These are phyloP conservation scores for Emericellopsis cladophorae DNA, from an alignment of 2,329 filamentous ascomycete genomes.

Conservation along the genomic window DNA sequence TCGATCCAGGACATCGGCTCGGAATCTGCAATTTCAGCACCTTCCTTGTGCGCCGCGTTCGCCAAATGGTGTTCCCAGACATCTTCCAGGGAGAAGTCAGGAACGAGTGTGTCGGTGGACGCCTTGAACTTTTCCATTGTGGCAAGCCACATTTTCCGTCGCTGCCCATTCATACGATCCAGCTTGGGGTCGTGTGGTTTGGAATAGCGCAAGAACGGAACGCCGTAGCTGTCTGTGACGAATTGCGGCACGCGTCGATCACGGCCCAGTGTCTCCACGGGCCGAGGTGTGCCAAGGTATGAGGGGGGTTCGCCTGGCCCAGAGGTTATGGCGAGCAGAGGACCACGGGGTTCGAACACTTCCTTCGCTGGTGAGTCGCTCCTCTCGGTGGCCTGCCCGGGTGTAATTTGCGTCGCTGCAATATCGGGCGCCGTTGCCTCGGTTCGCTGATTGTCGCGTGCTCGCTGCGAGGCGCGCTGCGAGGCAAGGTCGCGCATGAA, in stretches of 20 bases:
- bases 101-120: conserved; percentile 22
- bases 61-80: conserved; percentile 27
- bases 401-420: no score
- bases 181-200: conserved; percentile 53
- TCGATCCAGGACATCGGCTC: no score
- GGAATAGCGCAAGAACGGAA: conserved; percentile 53
- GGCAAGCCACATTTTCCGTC: conserved; percentile 28
- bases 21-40: not conserved
- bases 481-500: no score
- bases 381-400: no score
- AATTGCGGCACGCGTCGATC: conserved; percentile 40
- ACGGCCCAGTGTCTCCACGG: conserved; percentile 26
- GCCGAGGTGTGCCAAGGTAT: conserved; percentile 38
- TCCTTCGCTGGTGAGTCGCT: conserved; percentile 1
- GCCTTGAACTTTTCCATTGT: conserved; percentile 22
- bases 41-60: not conserved
- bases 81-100: conserved; percentile 27
- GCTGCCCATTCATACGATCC: conserved; percentile 42
- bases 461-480: no score
- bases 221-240: conserved; percentile 33
- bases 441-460: not conserved
- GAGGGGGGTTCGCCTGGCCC: conserved; percentile 22
- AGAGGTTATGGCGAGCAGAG: conserved; percentile 20
- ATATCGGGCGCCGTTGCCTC: no score
- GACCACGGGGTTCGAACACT: conserved; percentile 8